These are phyloP conservation scores for Fusarium oligoseptatum DNA, from an alignment of 2,329 filamentous ascomycete genomes.

Conservation along the genomic window DNA sequence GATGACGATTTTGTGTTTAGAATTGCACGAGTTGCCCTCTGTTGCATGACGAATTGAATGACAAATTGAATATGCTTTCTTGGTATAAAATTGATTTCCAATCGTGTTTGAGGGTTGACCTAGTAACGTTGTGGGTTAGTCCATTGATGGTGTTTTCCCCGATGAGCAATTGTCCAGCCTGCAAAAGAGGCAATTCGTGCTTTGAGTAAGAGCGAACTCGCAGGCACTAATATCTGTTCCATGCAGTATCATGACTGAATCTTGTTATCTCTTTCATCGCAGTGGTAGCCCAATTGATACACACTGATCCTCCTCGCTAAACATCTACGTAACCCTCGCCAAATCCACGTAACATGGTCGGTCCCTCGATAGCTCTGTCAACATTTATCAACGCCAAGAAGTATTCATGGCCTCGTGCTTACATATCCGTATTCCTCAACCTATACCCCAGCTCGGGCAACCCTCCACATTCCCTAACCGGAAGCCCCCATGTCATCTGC, in stretches of 20 bases:
- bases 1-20: slow-evolving; percentile 29
- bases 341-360: neutral
- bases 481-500: neutral
- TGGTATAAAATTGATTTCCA: neutral
- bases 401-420: neutral
- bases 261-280: neutral
- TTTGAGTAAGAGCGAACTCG: neutral
- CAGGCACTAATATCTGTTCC: neutral
- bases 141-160: neutral
- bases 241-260: too few species aligned
- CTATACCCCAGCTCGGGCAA: neutral
- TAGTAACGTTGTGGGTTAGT: neutral
- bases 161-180: neutral
- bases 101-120: neutral
- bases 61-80: slow-evolving; percentile 20
- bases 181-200: neutral
- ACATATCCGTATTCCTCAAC: neutral
- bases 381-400: neutral
- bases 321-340: neutral
- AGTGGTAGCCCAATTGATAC: neutral
- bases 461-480: neutral
- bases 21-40: neutral
- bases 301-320: neutral
- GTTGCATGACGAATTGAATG: slow-evolving; percentile 22
- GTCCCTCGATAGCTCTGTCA: neutral